These are phyloP conservation scores for Boletus rufocinnamomeus DNA, from an alignment of 768 basidiomycete species.

Conservation along the genomic window DNA sequence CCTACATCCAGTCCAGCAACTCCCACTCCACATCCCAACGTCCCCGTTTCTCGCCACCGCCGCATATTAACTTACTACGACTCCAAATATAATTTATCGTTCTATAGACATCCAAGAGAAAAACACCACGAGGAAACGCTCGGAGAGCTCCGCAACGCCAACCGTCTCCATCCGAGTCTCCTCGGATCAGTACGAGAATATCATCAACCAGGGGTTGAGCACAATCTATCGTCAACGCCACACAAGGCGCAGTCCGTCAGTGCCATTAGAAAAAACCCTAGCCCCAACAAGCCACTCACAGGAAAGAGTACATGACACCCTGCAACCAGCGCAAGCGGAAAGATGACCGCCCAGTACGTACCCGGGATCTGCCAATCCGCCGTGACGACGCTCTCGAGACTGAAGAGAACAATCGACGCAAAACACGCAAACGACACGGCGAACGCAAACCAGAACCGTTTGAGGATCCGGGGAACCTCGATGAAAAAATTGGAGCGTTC, in stretches of 20 bases:
- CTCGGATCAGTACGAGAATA: slow-evolving; percentile 57
- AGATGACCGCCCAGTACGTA: slow-evolving; percentile 69
- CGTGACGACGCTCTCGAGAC: slow-evolving; percentile 53
- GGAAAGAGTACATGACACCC: slow-evolving; percentile 75
- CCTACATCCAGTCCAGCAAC: not conserved
- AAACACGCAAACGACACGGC: slow-evolving; percentile 52
- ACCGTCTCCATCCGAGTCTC: not conserved
- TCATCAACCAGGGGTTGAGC: slow-evolving; percentile 88
- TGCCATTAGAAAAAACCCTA: no score
- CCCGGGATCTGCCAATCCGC: slow-evolving; percentile 63
- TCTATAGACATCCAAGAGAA: slow-evolving; percentile 2
- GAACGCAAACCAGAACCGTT: slow-evolving; percentile 73
- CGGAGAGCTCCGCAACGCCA: not conserved
- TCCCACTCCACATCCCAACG: not conserved
- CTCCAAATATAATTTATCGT: not conserved
- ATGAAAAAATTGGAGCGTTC: slow-evolving; percentile 89
- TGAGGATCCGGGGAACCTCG: slow-evolving; percentile 82
- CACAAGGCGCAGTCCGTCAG: not conserved
- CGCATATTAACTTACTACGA: not conserved
- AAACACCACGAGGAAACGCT: not conserved
- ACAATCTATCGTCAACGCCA: slow-evolving; percentile 51
- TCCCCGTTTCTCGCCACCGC: not conserved
- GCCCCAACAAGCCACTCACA: no score
- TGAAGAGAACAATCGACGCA: slow-evolving; percentile 58
- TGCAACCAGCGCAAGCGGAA: slow-evolving; percentile 72